phyloP scores from a whole-genome alignment of 2,329 filamentous ascomycete genomes.

The Fusarium sp. region DNA sequence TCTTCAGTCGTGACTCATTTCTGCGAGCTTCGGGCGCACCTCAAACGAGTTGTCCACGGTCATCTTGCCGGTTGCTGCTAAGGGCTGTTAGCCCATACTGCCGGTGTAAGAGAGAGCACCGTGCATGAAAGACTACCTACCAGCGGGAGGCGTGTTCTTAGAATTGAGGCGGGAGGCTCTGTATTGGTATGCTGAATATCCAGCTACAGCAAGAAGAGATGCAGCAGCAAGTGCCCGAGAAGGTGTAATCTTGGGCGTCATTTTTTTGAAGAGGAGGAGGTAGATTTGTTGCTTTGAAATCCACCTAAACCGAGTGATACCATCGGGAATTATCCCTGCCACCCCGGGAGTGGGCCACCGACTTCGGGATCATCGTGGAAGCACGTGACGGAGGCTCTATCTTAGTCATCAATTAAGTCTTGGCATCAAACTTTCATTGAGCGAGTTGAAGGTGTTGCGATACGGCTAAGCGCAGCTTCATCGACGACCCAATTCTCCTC shows the following conservation, averaged over 20 bases:
- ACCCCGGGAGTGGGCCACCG: slow-evolving; percentile 33
- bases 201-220: slow-evolving; percentile 43
- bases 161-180: slow-evolving; percentile 33
- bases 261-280: slow-evolving; percentile 32
- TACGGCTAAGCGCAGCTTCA: slow-evolving; percentile 32
- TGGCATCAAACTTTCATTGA: slow-evolving; percentile 44
- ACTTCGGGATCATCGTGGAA: slow-evolving; percentile 29
- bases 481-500: slow-evolving; percentile 25
- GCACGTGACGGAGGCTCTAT: slow-evolving; percentile 35
- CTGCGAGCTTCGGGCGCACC: slow-evolving; percentile 48
- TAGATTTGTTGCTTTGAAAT: slow-evolving; percentile 48
- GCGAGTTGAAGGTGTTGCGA: slow-evolving; percentile 33
- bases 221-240: slow-evolving; percentile 42
- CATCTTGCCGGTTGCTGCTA: slow-evolving; percentile 49
- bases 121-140: slow-evolving; percentile 33
- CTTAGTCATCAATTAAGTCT: slow-evolving; percentile 41
- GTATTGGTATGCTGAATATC: slow-evolving; percentile 45
- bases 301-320: slow-evolving; percentile 37
- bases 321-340: slow-evolving; percentile 35
- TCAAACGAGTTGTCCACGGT: slow-evolving; percentile 56
- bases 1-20: slow-evolving; percentile 36
- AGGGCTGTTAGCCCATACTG: slow-evolving; percentile 35
- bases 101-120: slow-evolving; percentile 40
- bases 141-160: slow-evolving; percentile 35
- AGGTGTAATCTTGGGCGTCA: slow-evolving; percentile 44